phyloP scores from a whole-genome alignment of 305 asterid genomes.

The Fraxinus albicans region DNA sequence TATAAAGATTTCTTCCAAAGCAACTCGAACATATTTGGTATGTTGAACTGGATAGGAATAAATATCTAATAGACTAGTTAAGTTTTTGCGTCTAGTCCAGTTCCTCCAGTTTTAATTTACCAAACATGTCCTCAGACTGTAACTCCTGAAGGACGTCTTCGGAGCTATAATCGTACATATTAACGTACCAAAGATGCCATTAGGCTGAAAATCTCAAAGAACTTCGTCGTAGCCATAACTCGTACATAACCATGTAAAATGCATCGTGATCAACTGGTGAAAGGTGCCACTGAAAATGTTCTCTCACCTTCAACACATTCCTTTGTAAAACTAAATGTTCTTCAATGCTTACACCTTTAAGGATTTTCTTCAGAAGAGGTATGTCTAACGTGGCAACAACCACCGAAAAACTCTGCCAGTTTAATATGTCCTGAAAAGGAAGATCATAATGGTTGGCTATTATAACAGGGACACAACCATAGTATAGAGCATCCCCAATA shows the following conservation, averaged over 20 bases:
- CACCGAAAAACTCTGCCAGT: conserved; percentile 75
- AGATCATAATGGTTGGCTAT: conserved; percentile 90
- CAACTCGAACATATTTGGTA: background rate
- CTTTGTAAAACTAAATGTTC: conserved; percentile 44
- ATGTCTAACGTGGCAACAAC: conserved; percentile 74
- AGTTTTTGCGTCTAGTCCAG: background rate
- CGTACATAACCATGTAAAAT: conserved; percentile 78
- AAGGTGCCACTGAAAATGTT: conserved; percentile 80
- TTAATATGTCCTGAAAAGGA: conserved; percentile 72
- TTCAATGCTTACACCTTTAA: conserved; percentile 34
- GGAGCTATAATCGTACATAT: background rate
- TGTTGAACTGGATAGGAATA: background rate
- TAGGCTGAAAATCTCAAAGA: conserved; percentile 24
- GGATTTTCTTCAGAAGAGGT: conserved; percentile 68
- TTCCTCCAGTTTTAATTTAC: background rate
- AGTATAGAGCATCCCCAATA: conserved; percentile 68
- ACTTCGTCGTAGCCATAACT: conserved; percentile 77
- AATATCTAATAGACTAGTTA: background rate
- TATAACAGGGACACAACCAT: conserved; percentile 85
- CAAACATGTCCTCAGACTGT: conserved; percentile 10
- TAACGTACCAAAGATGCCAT: background rate
- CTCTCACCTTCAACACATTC: conserved; percentile 63
- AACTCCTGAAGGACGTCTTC: conserved; percentile 28
- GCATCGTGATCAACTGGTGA: conserved; percentile 73
- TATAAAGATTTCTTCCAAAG: background rate